Conservation (phyloP, 495 filamentous ascomycete species). For the Neurospora cerealis region DNA sequence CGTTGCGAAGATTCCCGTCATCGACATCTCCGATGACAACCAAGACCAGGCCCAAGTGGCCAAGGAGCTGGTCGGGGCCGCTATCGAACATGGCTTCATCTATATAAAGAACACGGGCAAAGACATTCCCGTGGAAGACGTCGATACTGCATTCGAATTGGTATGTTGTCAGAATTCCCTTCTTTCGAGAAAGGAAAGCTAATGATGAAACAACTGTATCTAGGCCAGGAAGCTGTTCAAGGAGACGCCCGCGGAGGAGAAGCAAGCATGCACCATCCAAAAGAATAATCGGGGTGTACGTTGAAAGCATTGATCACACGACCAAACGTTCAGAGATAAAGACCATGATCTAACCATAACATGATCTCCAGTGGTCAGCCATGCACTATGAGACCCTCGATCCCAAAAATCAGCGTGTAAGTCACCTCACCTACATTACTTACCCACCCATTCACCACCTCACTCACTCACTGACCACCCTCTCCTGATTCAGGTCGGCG, state of each 20-base stretch:
- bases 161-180: slow-evolving; percentile 31
- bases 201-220: neutral
- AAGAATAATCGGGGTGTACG: slow-evolving; percentile 62
- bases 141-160: slow-evolving; percentile 66
- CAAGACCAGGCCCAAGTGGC: slow-evolving; percentile 44
- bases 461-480: neutral
- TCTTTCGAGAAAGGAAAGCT: neutral
- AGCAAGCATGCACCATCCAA: slow-evolving; percentile 61
- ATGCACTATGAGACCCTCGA: slow-evolving; percentile 88
- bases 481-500: slow-evolving; percentile 50
- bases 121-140: slow-evolving; percentile 55
- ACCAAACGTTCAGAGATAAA: neutral
- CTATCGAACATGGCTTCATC: slow-evolving; percentile 73
- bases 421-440: neutral
- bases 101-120: slow-evolving; percentile 63
- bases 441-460: neutral
- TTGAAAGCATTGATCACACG: neutral
- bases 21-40: slow-evolving; percentile 57
- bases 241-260: slow-evolving; percentile 55
- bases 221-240: slow-evolving; percentile 72
- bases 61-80: slow-evolving; percentile 66
- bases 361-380: slow-evolving; percentile 50
- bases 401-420: slow-evolving; percentile 69
- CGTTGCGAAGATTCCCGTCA: slow-evolving; percentile 59
- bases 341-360: neutral